Base-by-base conservation (phyloP, 305 asterid genomes). In the Fraxinus sp. region DNA sequence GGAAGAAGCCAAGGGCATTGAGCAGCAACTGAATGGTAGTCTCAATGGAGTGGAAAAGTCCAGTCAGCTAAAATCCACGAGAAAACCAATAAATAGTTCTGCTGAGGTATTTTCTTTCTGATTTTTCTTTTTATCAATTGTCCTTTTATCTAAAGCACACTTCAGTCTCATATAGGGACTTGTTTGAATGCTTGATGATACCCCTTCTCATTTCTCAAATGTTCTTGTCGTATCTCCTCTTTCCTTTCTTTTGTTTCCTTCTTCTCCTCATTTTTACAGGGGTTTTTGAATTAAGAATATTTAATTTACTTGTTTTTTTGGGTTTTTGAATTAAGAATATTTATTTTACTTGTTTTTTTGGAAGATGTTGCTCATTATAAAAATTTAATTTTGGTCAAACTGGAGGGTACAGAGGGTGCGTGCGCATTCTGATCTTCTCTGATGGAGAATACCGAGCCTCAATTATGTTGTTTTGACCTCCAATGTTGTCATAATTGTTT, bases 51-150 rank as follows among this genome's bases (percentile, higher is more conserved):
- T 86, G 64, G 87, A 81, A 28, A 86, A 81, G 70, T 85, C 85
- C 77, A 82, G 84, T 78, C 85, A 72, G 75, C 80, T 85, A 86
- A 91, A 87, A 91, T 89, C 88, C 30, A 89, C 87, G 16, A 86
- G 41, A 89, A 89, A 84, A 83, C 90, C 89, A 72, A 81, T 20
- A 14, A 83, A 89, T 79, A 85, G 80, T 84, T 91, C 91, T 24
- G 80, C 84, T 43, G 97, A 94, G 97, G 98, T 94, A 85, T 59
- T 70, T 13, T 14, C 37, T 70, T 11, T 35, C 75, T 30, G 35
- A 30, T 70, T 30, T 14, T 13, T 11, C 9, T 8, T 70, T 57
- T 57, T 57, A 18, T 57, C 68, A 57, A 18, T 18, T 5, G 11
- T 5, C 28, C 68, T 57, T 18, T 6, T 57, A 57, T 18, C 28